A percentile compares a stretch with the other conserved stretches of the same genome.
Evolutionary conservation across 1,284 basidiomycete genomes (phyloP).

Genomic region (Rhodotorula sp.): DNA sequence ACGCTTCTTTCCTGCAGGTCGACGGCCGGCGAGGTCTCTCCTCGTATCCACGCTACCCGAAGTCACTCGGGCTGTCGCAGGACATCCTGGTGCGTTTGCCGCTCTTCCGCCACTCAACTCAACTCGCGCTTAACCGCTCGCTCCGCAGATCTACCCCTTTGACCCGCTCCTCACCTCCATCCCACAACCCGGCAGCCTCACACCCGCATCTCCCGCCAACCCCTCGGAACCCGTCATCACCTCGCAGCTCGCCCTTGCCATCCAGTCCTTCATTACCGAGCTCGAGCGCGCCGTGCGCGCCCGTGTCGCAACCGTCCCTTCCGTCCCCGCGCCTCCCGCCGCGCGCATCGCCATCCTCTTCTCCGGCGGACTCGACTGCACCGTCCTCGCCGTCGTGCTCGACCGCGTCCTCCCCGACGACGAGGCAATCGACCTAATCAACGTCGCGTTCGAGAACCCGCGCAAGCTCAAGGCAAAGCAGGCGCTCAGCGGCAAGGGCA

Average conservation of each 20-base stretch:
- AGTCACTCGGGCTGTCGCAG: background rate
- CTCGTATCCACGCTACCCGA: slow-evolving; percentile 8
- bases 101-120: background rate
- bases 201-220: slow-evolving; percentile 11
- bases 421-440: slow-evolving; percentile 89
- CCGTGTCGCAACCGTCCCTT: slow-evolving; percentile 56
- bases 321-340: background rate
- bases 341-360: slow-evolving; percentile 74
- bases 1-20: background rate
- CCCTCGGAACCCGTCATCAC: slow-evolving; percentile 11
- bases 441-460: slow-evolving; percentile 95
- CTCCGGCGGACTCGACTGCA: slow-evolving; percentile 94
- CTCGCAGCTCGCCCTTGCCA: slow-evolving; percentile 29
- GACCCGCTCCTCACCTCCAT: slow-evolving; percentile 28
- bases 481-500: slow-evolving; percentile 31
- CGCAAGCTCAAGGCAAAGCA: slow-evolving; percentile 54
- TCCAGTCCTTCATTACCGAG: slow-evolving; percentile 49
- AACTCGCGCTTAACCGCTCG: background rate
- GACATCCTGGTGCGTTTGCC: slow-evolving; percentile 5
- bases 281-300: slow-evolving; percentile 53
- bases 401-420: slow-evolving; percentile 71
- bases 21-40: slow-evolving; percentile 15
- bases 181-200: slow-evolving; percentile 18
- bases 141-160: slow-evolving; percentile 42
- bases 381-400: slow-evolving; percentile 76